Evolutionary conservation across 1,139 yeast species (phyloP).

Genomic region (Nadsonia commutata): DNA sequence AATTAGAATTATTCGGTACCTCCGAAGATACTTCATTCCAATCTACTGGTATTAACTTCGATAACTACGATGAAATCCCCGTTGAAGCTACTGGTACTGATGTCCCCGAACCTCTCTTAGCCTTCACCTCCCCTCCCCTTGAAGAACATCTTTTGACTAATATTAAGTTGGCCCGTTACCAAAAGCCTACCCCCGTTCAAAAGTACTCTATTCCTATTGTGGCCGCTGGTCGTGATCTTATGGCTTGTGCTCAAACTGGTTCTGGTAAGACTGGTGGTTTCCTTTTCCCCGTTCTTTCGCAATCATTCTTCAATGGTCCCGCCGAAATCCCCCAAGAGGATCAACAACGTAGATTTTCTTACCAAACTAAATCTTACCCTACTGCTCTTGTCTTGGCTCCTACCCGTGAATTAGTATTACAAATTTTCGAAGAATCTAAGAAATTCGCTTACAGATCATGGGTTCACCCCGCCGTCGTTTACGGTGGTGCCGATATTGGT

Average conservation of each 20-base stretch:
- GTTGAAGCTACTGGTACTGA: conserved; percentile 94
- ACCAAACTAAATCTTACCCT: conserved; percentile 66
- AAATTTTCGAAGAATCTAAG: conserved; percentile 89
- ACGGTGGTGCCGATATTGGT: conserved; percentile 95
- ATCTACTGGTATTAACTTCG: conserved; percentile 96
- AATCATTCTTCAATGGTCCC: conserved; percentile 85
- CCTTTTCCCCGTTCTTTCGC: conserved; percentile 92
- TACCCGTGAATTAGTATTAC: conserved; percentile 96
- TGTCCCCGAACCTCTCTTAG: conserved; percentile 84
- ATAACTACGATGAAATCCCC: conserved; percentile 95
- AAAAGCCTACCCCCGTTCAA: conserved; percentile 96
- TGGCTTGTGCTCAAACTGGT: conserved; percentile 99
- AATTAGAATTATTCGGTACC: conserved; percentile 73
- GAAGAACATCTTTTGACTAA: conserved; percentile 78
- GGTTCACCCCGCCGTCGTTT: conserved; percentile 93
- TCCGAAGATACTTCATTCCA: conserved; percentile 70
- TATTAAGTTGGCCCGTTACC: conserved; percentile 76
- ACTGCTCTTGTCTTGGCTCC: conserved; percentile 94
- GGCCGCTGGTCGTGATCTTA: conserved; percentile 88
- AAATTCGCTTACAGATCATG: conserved; percentile 96
- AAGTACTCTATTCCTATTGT: conserved; percentile 97
- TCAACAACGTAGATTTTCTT: conserved; percentile 9
- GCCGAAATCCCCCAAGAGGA: conserved; percentile 38
- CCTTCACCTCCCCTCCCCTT: conserved; percentile 86
- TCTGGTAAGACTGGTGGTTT: conserved; percentile 99